Base-by-base conservation (phyloP, 768 basidiomycete genomes). In the Auriscalpium microsporum region DNA sequence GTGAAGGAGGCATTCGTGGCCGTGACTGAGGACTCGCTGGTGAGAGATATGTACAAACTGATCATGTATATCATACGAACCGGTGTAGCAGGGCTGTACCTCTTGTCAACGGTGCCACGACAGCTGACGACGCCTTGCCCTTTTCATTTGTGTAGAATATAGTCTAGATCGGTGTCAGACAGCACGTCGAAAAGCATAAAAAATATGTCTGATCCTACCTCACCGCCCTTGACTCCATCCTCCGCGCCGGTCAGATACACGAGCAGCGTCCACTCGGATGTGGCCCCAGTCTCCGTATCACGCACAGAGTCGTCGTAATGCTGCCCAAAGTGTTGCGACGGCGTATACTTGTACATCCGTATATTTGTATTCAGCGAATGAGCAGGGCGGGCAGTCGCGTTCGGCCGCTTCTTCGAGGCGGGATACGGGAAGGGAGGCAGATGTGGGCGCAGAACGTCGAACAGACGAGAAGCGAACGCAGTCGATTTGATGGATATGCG, bases 221-320 rank as follows among this genome's bases (percentile, higher is more conserved):
- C 81, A 7, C 86, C 86, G 35, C 86, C 86, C 62, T 82, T 74
- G 2, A 90, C 80, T 16, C 85, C 86, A 63, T 88, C 86, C 62
- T 89, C 84, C 5, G 65, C 65, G 1, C 88, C 88, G 6, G 84
- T 82, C 36, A 90, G 66, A 64, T 90, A 90, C 23, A 90, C 74
- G 23, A 90, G 67, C 38, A 90, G 67, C 0, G 88, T 90, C 87
- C 88, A 90, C 65, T 88, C 86, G 36, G 84, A 86, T 64, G 77
- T 80, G 1, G 77, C 75, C 4, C 83, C 83, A 8, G 83, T 82
- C 51, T 72, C 63, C 4, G 74, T 54, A 64, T 86, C 85, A 8
- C 75, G 73, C 28, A 86, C 80, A 17, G 81, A 80, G 62, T 87
- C 86, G 59, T 90, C 87, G 62, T 88, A 90, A 65, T 89, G 87